Base-by-base conservation (phyloP, 2,329 filamentous ascomycete genomes). In the Tympanopsis confertula region DNA sequence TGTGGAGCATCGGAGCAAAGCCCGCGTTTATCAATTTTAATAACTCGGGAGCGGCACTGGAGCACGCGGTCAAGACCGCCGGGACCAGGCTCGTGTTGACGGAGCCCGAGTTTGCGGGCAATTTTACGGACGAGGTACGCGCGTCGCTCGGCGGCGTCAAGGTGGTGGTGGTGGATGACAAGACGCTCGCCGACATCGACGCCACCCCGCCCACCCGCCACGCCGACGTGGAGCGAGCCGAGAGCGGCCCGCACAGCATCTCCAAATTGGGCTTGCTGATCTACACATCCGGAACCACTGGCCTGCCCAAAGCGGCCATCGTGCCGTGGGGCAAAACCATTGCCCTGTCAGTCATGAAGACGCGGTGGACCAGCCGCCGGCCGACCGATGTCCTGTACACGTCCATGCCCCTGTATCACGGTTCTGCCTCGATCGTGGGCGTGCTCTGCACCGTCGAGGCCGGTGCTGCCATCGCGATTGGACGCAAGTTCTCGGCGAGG, bases 21-120 rank as follows among this genome's bases (percentile, higher is more conserved):
- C 86, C 86, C 0, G 86, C 86, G 0, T 86, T 91, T 48, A 82
- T 94, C 60, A 94, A 94, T 58, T 89, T 88, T 59, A 91, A 91
- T 52, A 62, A 94, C 36, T 69, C 71, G 0, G 80, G 78, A 12
- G 74, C 80, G 19, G 69, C 85, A 0, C 63, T 94, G 43, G 56
- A 73, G 3, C 86, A 94, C 57, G 89, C 83, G 46, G 65, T 93
- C 33, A 71, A 69, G 44, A 74, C 76, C 2, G 81, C 83, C 2
- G 77, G 71, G 0, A 66, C 83, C 0, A 70, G 69, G 7, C 51
- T 93, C 2, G 62, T 88, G 39, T 54, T 94, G 15, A 68, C 89
- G 7, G 86, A 91, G 45, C 65, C 69, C 0, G 59, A 66, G 13
- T 61, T 84, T 1, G 60, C 62, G n/a, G 50, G 61, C 1, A 71